Conservation (phyloP, 2,329 filamentous ascomycete species). For the Blumeria graminis region DNA sequence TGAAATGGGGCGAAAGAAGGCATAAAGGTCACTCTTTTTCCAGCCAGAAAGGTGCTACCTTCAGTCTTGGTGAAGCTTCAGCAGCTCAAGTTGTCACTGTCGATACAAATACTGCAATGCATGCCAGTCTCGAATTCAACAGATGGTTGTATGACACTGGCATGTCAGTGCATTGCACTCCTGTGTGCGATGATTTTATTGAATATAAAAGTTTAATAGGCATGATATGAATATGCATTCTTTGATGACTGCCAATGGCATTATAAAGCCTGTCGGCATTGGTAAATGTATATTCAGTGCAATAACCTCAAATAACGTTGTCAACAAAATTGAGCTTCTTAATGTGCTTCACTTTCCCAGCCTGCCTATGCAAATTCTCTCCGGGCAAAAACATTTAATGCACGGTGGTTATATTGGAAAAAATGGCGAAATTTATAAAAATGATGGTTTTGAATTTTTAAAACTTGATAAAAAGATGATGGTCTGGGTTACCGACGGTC, state of each 20-base stretch:
- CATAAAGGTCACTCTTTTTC: background rate
- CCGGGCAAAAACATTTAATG: background rate
- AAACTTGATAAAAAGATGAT: slow-evolving; percentile 1
- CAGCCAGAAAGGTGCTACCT: background rate
- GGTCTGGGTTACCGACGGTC: background rate
- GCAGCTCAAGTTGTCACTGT: background rate
- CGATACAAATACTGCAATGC: background rate
- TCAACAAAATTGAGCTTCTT: background rate
- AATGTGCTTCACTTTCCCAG: background rate
- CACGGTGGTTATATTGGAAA: background rate
- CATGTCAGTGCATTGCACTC: background rate
- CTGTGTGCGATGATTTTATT: background rate
- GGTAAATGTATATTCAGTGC: background rate
- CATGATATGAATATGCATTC: slow-evolving; percentile 1
- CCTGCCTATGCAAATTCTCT: background rate
- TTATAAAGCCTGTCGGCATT: background rate
- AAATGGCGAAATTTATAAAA: background rate
- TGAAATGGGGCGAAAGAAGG: background rate
- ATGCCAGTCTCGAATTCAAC: background rate
- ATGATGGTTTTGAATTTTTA: background rate
- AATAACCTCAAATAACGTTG: background rate
- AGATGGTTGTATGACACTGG: background rate
- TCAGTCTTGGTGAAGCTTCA: background rate
- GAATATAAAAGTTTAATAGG: background rate
- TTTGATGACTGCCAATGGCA: background rate